Evolutionary conservation across 768 basidiomycete genomes (phyloP).

Genomic region (Nidularia sp.): DNA sequence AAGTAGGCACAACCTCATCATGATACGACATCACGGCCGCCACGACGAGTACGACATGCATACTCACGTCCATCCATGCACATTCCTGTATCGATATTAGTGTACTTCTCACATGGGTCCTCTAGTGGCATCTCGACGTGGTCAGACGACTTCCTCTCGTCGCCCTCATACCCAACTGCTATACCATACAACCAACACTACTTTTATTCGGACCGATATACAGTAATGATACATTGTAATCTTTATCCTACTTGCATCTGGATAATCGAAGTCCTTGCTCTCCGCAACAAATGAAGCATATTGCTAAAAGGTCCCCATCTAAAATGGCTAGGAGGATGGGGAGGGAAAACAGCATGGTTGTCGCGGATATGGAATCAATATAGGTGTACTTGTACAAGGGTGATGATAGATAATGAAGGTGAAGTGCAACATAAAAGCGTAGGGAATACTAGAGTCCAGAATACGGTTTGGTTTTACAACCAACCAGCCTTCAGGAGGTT

Average conservation of each 20-base stretch:
- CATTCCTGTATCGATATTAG: background rate
- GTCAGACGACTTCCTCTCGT: no score
- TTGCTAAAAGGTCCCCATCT: background rate
- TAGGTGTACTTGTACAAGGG: background rate
- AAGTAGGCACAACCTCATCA: slow-evolving; percentile 3
- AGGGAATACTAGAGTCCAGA: background rate
- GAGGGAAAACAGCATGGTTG: background rate
- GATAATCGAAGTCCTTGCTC: background rate
- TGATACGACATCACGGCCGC: background rate
- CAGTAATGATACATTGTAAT: slow-evolving; percentile 6
- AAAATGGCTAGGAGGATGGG: background rate
- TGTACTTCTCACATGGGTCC: background rate
- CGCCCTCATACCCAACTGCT: no score
- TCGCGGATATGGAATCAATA: background rate
- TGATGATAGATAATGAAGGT: background rate
- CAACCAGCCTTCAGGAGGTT: background rate
- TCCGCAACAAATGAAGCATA: background rate
- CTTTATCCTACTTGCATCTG: slow-evolving; percentile 1
- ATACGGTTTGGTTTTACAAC: background rate
- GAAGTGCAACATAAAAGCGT: background rate
- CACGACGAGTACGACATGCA: no score
- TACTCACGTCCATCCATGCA: background rate
- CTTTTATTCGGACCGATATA: slow-evolving; percentile 4
- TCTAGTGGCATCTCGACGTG: no score
- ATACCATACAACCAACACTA: background rate